Evolutionary conservation across 169 alveolate genomes (phyloP).

Genomic region (Plasmodium falciparum): DNA sequence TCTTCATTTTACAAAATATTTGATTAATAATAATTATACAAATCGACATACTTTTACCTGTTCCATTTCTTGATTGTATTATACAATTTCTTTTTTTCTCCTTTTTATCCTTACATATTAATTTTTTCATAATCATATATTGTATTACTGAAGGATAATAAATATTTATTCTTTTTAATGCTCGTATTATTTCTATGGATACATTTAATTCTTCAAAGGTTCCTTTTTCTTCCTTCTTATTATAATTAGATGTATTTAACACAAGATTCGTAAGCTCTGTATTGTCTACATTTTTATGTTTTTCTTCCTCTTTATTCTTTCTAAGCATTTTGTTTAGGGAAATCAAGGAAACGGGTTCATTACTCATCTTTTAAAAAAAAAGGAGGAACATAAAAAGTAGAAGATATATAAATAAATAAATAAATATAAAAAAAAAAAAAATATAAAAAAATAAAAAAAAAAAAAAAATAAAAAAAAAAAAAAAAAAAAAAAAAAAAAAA

Average conservation of each 20-base stretch:
- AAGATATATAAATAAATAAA: too few species aligned
- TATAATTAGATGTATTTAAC: too few species aligned
- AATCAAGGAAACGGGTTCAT: not conserved
- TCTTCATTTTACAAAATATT: constrained; percentile 10
- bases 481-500: too few species aligned
- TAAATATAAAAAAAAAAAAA: too few species aligned
- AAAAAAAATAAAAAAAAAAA: too few species aligned
- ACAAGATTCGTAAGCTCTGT: too few species aligned
- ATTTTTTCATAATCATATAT: constrained; percentile 17
- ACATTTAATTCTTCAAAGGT: constrained; percentile 17
- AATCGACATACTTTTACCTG: constrained; percentile 59
- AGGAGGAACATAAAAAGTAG: not conserved
- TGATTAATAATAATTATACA: constrained; percentile 27
- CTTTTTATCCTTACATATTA: not conserved
- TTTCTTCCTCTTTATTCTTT: not conserved
- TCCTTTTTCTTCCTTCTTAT: constrained; percentile 5
- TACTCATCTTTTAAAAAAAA: not conserved
- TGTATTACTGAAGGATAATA: constrained; percentile 39
- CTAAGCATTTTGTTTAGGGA: constrained; percentile 13
- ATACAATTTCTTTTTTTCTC: constrained; percentile 14
- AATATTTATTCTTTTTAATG: constrained; percentile 4
- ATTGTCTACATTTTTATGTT: too few species aligned
- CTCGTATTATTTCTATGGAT: constrained; percentile 1
- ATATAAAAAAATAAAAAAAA: too few species aligned
- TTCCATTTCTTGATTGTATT: constrained; percentile 63